Base-by-base conservation (phyloP, 1,284 basidiomycete species). In the Vanrija sp. region DNA sequence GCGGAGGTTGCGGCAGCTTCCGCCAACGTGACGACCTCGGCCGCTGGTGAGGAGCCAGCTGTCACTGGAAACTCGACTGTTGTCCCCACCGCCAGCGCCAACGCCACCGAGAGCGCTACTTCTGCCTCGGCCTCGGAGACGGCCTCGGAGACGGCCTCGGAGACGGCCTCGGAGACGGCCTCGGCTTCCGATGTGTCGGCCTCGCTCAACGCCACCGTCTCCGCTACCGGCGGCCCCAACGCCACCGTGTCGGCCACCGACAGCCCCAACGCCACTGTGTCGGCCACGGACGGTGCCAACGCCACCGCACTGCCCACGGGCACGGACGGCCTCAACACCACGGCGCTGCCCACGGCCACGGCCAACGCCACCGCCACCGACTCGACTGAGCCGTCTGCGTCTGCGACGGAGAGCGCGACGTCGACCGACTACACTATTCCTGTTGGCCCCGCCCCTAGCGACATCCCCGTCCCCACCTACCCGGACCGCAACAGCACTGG, bases 401-500 rank as follows among this genome's bases (percentile, higher is more conserved):
- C 43, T 12, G 51, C 38, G 50, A 45, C 38, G 43, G 38, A 8
- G 12, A 38, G 23, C 21, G 38, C 12, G 29, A 50, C 18, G 38
- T 29, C 51, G 40, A 42, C n/a, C 40, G 19, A 42, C 40, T 42
- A 7, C 19, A 42, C 15, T n/a, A 42, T 18, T n/a, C n/a, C 40
- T n/a, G 19, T 21, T 42, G 40, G n/a, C 19, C 7, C 19, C 19
- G 40, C 7, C 40, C 40, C 15, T 14, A 21, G 38, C 23, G 26
- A 29, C n/a, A 43, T 40, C 38, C 48, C 39, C 25, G 21, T 21
- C 10, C 51, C 45, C 21, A 46, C 59, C 16, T 43, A 42, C 46
- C 45, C 58, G 6, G 40, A 26, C 18, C 49, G 47, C 48, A 29
- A 59, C 57, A 15, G n/a, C 26, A 42, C 50, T 34, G 67, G 65